These are phyloP conservation scores for Cicer chorassanicum DNA, from an alignment of 306 rosid genomes.

Conservation along the genomic window DNA sequence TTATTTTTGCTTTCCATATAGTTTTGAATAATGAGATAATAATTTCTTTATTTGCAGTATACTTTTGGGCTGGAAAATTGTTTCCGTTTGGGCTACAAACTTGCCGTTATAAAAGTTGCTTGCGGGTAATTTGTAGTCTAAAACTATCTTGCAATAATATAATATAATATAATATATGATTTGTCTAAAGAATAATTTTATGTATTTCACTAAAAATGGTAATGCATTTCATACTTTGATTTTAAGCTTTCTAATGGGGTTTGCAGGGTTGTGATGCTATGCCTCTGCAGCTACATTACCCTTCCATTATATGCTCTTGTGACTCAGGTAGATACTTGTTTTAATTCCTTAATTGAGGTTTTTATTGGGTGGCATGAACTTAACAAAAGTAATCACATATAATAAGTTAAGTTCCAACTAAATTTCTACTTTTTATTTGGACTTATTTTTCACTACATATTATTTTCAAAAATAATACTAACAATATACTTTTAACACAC, in stretches of 20 bases:
- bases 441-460: no score
- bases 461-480: no score
- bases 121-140: constrained; percentile 61
- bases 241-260: constrained; percentile 4
- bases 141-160: no score
- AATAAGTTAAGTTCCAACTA: no score
- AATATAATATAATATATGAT: neutral
- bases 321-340: constrained; percentile 64
- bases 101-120: constrained; percentile 60
- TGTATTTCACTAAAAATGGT: neutral
- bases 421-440: no score
- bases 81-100: constrained; percentile 64
- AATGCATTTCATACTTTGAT: neutral
- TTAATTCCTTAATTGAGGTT: neutral
- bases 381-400: no score
- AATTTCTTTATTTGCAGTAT: constrained; percentile 67
- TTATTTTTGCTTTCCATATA: neutral
- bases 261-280: constrained; percentile 63
- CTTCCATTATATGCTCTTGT: constrained; percentile 93
- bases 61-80: constrained; percentile 72
- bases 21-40: constrained; percentile 21
- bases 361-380: no score
- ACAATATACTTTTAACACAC: no score
- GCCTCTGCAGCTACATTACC: constrained; percentile 85
- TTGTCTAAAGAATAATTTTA: neutral